Evolutionary conservation across 805 yeast species (phyloP).

Genomic region (Wickerhamiella galacta): DNA sequence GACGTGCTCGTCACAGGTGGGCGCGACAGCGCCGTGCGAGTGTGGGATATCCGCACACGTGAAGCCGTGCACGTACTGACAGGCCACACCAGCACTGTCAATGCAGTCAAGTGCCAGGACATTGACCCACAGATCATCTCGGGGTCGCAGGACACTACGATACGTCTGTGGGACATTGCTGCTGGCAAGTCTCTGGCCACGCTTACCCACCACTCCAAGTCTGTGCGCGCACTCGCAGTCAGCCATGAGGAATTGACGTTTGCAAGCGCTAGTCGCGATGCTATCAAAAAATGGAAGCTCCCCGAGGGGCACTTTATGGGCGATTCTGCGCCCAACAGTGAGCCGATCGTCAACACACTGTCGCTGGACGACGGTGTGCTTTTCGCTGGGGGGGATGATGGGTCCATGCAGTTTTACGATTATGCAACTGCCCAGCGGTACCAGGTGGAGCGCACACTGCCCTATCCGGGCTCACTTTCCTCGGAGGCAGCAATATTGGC

Average conservation of each 20-base stretch:
- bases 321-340: constrained; percentile 22
- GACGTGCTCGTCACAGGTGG: constrained; percentile 79
- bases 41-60: constrained; percentile 87
- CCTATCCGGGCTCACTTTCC: constrained; percentile 54
- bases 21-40: constrained; percentile 66
- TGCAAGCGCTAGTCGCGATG: constrained; percentile 67
- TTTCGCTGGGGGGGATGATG: constrained; percentile 76
- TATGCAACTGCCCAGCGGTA: constrained; percentile 51
- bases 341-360: constrained; percentile 50
- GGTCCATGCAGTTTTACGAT: constrained; percentile 60
- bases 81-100: constrained; percentile 70
- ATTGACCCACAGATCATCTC: constrained; percentile 77
- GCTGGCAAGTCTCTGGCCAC: constrained; percentile 58
- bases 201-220: constrained; percentile 70
- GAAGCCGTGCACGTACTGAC: constrained; percentile 55
- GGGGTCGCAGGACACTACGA: constrained; percentile 69
- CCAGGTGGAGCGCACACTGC: constrained; percentile 36
- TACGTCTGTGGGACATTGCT: constrained; percentile 78
- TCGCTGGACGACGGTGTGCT: constrained; percentile 47
- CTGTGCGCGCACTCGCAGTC: constrained; percentile 54
- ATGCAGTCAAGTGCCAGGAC: constrained; percentile 46
- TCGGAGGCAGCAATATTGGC: constrained; percentile 54
- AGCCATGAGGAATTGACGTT: constrained; percentile 60
- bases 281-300: constrained; percentile 66
- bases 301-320: constrained; percentile 56